phyloP scores from a whole-genome alignment of 2,329 filamentous ascomycete genomes.

The Cryphonectria carpinicola region DNA sequence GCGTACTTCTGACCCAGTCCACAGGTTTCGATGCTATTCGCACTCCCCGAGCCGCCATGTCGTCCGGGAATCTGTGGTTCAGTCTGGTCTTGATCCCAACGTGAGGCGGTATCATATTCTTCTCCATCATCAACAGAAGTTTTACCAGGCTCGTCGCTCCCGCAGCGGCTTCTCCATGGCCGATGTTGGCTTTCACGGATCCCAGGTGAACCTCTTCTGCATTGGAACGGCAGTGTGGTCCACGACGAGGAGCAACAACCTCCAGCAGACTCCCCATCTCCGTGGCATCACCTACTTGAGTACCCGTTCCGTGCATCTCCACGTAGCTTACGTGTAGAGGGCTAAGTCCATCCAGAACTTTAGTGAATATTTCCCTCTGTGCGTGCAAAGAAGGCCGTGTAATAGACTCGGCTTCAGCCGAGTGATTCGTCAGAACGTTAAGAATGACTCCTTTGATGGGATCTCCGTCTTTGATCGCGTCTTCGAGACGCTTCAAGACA shows the following conservation, averaged over 20 bases:
- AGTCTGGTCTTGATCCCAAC: slow-evolving; percentile 49
- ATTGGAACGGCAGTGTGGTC: neutral
- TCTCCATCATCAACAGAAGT: slow-evolving; percentile 47
- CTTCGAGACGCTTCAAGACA: slow-evolving; percentile 11
- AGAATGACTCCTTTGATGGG: slow-evolving; percentile 9
- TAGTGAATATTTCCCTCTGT: slow-evolving; percentile 5
- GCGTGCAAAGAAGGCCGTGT: slow-evolving; percentile 4
- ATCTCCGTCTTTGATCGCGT: slow-evolving; percentile 7
- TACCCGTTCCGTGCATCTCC: slow-evolving; percentile 22
- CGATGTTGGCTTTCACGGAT: slow-evolving; percentile 49
- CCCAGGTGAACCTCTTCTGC: slow-evolving; percentile 44
- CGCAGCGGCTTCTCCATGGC: slow-evolving; percentile 46
- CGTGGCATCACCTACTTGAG: slow-evolving; percentile 10
- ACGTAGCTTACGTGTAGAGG: slow-evolving; percentile 1
- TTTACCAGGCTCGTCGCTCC: slow-evolving; percentile 44
- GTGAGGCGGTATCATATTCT: slow-evolving; percentile 49
- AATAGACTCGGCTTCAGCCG: slow-evolving; percentile 17
- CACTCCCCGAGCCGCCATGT: neutral
- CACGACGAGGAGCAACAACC: neutral
- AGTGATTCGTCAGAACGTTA: slow-evolving; percentile 13
- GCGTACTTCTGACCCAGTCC: neutral
- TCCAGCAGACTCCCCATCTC: slow-evolving; percentile 4
- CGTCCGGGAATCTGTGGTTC: slow-evolving; percentile 32
- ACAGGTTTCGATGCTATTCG: neutral
- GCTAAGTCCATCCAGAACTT: neutral